These are phyloP conservation scores for Acanthamoeba culbertsoni DNA, from an alignment of 208 protist species.

Conservation along the genomic window DNA sequence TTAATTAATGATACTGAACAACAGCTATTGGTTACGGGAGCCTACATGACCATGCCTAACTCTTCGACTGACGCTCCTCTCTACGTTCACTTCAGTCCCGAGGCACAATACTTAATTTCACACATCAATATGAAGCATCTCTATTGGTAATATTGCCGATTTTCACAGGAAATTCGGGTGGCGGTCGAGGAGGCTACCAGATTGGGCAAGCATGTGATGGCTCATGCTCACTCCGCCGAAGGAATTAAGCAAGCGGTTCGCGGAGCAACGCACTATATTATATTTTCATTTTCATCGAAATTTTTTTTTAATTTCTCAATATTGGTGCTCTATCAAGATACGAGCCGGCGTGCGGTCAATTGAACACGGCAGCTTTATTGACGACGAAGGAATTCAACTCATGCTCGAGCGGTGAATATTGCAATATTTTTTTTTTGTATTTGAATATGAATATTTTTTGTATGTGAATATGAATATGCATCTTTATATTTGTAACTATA, in stretches of 20 bases:
- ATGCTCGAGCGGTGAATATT: constrained; percentile 4
- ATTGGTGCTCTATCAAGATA: not conserved
- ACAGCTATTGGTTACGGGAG: constrained; percentile 31
- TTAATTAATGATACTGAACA: not conserved
- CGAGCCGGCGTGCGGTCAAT: not conserved
- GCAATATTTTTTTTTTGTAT: too few relatives aligned
- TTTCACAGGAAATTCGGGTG: constrained; percentile 3
- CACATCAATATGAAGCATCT: too few relatives aligned
- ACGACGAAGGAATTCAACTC: constrained; percentile 34
- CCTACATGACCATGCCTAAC: constrained; percentile 29
- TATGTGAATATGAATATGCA: too few relatives aligned
- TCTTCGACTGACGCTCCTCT: not conserved
- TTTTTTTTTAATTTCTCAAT: not conserved
- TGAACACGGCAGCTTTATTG: constrained; percentile 42
- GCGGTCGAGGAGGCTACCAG: not conserved
- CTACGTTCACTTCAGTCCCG: not conserved
- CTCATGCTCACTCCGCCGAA: constrained; percentile 32
- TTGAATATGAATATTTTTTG: too few relatives aligned
- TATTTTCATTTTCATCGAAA: not conserved
- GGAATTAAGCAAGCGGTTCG: constrained; percentile 14
- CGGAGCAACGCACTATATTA: too few relatives aligned
- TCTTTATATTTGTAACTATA: too few relatives aligned
- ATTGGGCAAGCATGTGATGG: constrained; percentile 21
- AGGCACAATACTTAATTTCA: not conserved
- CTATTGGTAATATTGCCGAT: too few relatives aligned